Evolutionary conservation across 805 yeast species (phyloP).

Genomic region (Candida palmyrensis): DNA sequence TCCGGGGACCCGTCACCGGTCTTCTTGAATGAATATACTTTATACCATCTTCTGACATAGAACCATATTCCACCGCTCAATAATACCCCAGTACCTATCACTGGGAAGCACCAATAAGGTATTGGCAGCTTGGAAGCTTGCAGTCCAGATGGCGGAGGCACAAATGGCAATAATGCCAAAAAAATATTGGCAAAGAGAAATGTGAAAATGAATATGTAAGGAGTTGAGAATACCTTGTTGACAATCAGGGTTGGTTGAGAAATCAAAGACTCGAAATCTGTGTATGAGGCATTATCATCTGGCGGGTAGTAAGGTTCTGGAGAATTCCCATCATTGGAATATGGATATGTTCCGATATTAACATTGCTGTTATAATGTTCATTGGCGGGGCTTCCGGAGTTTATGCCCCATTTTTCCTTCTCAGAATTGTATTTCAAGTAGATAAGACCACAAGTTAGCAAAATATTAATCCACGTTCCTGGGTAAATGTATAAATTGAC

Average conservation of each 20-base stretch:
- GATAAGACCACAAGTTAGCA: conserved; percentile 48
- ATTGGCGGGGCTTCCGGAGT: conserved; percentile 8
- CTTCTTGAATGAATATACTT: conserved; percentile 3
- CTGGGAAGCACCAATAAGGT: conserved; percentile 57
- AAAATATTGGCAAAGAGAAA: conserved; percentile 45
- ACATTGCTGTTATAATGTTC: conserved; percentile 1
- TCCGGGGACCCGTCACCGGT: conserved; percentile 5
- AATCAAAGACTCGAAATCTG: conserved; percentile 7
- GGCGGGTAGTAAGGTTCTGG: conserved; percentile 20
- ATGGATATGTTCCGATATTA: conserved; percentile 5
- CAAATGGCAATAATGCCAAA: conserved; percentile 51
- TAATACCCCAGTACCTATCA: conserved; percentile 45
- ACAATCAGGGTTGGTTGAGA: neutral
- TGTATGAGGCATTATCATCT: conserved; percentile 4
- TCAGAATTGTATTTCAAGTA: conserved; percentile 42
- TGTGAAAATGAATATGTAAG: conserved; percentile 23
- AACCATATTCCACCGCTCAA: conserved; percentile 34
- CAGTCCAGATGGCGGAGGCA: conserved; percentile 43
- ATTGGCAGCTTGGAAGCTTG: conserved; percentile 22
- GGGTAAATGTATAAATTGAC: conserved; percentile 62
- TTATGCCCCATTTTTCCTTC: conserved; percentile 37
- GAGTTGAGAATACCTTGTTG: conserved; percentile 20
- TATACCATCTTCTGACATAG: conserved; percentile 7
- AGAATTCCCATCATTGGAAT: conserved; percentile 6
- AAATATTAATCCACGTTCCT: conserved; percentile 52